Percentiles rank a stretch among this genome's conserved stretches.
Evolutionary conservation across 75 land plant species (phyloP).

Genomic region (Ceratopteris richardii): DNA sequence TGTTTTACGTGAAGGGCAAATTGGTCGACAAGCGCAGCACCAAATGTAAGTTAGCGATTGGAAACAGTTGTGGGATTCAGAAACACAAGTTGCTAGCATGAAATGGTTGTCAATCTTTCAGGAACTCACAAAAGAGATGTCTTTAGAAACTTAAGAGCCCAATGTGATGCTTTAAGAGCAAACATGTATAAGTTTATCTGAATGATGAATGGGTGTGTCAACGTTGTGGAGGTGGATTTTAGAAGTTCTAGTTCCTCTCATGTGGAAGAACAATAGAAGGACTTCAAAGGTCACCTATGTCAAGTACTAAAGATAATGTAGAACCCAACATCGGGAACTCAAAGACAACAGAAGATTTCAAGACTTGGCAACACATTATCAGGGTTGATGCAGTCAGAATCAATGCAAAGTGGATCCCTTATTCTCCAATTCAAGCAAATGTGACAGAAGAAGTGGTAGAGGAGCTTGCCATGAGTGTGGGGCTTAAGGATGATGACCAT

Average conservation of each 20-base stretch:
- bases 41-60: too few relatives aligned
- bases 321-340: background rate
- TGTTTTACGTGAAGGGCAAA: too few relatives aligned
- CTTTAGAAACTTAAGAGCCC: background rate
- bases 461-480: constrained; percentile 41
- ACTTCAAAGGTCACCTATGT: too few relatives aligned
- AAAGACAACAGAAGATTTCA: constrained; percentile 41
- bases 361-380: constrained; percentile 80
- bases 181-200: background rate
- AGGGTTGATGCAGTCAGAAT: constrained; percentile 80
- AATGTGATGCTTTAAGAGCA: constrained; percentile 2
- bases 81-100: too few relatives aligned
- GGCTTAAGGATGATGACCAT: constrained; percentile 74
- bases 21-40: too few relatives aligned
- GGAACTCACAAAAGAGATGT: too few relatives aligned
- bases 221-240: background rate
- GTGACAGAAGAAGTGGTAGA: constrained; percentile 49
- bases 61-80: too few relatives aligned
- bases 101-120: too few relatives aligned
- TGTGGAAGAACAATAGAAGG: background rate
- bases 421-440: constrained; percentile 54
- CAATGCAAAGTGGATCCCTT: constrained; percentile 65
- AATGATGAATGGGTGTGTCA: background rate
- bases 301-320: background rate
- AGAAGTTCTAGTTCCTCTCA: background rate